A percentile compares a stretch with the other conserved stretches of the same genome.
These are phyloP conservation scores for Lactarius vividus DNA, from an alignment of 768 basidiomycete genomes.

Conservation along the genomic window DNA sequence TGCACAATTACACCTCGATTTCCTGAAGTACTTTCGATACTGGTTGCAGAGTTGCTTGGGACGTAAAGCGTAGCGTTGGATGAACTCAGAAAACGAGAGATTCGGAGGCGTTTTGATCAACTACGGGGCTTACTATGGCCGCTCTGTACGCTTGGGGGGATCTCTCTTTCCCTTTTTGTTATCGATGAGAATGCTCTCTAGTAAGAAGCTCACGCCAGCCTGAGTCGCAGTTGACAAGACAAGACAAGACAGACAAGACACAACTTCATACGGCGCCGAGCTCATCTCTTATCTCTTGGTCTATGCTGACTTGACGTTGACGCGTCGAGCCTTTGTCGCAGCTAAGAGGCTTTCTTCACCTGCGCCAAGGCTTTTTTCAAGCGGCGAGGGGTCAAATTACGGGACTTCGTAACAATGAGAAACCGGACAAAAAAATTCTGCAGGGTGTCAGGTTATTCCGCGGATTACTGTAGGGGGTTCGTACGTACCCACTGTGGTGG, in stretches of 20 bases:
- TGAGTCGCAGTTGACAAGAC: neutral
- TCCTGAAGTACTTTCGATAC: neutral
- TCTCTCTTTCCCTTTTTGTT: neutral
- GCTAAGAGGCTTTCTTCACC: neutral
- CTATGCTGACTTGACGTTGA: too few relatives aligned
- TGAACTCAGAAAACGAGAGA: neutral
- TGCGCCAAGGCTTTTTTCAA: neutral
- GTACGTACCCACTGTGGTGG: too few relatives aligned
- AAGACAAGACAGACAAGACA: neutral
- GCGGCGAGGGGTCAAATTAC: too few relatives aligned
- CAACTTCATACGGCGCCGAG: neutral
- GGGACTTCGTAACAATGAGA: too few relatives aligned
- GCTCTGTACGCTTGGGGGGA: neutral
- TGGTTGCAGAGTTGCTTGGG: neutral
- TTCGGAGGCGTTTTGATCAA: neutral
- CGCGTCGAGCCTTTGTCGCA: too few relatives aligned
- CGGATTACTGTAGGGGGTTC: too few relatives aligned
- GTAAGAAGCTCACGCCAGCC: neutral
- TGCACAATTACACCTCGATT: conserved; percentile 25
- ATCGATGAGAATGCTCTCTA: neutral
- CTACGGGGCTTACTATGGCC: neutral
- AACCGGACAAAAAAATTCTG: neutral
- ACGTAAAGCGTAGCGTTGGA: neutral
- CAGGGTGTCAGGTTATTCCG: too few relatives aligned
- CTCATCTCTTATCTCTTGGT: neutral